Conservation (phyloP, 805 yeast genomes). For the Starmerella lactis-condensi region DNA sequence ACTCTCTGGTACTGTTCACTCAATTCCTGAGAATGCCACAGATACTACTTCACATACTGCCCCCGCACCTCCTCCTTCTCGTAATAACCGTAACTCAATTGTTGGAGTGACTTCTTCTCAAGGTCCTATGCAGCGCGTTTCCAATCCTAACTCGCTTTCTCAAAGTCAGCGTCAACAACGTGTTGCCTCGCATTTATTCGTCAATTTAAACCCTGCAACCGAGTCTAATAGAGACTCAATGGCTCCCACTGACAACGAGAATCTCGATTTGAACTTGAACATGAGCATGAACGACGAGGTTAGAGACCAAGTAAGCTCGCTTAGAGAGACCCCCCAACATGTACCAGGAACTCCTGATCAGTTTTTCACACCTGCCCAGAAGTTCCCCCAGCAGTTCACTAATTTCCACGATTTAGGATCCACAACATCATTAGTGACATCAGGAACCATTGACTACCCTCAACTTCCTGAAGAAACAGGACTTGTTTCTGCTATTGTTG, state of each 20-base stretch:
- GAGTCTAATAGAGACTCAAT: slow-evolving; percentile 1
- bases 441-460: slow-evolving; percentile 17
- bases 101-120: too few relatives aligned
- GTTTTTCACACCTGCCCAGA: slow-evolving; percentile 17
- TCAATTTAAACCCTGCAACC: slow-evolving; percentile 6
- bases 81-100: slow-evolving; percentile 2
- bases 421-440: slow-evolving; percentile 14
- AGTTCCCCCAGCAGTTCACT: slow-evolving; percentile 13
- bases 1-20: too few relatives aligned
- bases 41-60: too few relatives aligned
- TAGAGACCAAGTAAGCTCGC: not conserved
- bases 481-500: slow-evolving; percentile 68
- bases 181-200: slow-evolving; percentile 9
- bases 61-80: slow-evolving; percentile 14
- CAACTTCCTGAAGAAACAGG: slow-evolving; percentile 18
- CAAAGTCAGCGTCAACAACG: slow-evolving; percentile 4
- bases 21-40: too few relatives aligned
- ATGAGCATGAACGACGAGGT: not conserved
- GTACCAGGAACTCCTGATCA: slow-evolving; percentile 12
- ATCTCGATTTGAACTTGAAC: too few relatives aligned
- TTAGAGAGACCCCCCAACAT: not conserved
- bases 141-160: not conserved
- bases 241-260: not conserved
- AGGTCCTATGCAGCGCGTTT: not conserved
- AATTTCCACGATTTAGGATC: too few relatives aligned